phyloP scores from a whole-genome alignment of 176 grass and related monocot species.

The Guadua angustifolia region DNA sequence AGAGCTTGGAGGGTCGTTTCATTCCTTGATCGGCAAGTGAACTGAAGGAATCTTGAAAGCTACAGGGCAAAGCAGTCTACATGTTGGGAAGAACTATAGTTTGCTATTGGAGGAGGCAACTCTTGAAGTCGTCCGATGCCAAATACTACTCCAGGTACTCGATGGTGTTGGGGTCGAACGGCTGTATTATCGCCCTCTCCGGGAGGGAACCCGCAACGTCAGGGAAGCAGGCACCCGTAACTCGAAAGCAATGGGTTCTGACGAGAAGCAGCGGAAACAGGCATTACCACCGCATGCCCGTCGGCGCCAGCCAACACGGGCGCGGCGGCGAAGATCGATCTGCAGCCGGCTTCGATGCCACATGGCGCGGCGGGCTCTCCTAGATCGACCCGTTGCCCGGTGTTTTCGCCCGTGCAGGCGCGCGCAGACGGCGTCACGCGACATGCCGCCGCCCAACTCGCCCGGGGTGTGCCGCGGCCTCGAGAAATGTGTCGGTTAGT shows the following conservation, averaged over 20 bases:
- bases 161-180: slow-evolving; percentile 66
- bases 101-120: slow-evolving; percentile 48
- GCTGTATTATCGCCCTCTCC: slow-evolving; percentile 68
- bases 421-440: neutral
- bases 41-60: neutral
- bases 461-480: neutral
- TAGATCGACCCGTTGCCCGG: neutral
- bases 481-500: too few species aligned
- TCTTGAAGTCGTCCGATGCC: slow-evolving; percentile 62
- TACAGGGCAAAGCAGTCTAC: neutral
- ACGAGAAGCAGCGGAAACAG: neutral
- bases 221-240: neutral
- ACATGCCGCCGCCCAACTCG: too few species aligned
- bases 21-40: neutral
- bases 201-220: slow-evolving; percentile 49
- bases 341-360: neutral
- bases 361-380: too few species aligned
- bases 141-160: slow-evolving; percentile 77
- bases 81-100: neutral
- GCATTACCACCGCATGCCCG: neutral
- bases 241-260: neutral
- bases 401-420: neutral
- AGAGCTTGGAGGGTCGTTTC: neutral
- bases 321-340: too few species aligned
- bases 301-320: neutral